These are phyloP conservation scores for Lumnitzera littorea DNA, from an alignment of 345 rosid genomes.

Conservation along the genomic window DNA sequence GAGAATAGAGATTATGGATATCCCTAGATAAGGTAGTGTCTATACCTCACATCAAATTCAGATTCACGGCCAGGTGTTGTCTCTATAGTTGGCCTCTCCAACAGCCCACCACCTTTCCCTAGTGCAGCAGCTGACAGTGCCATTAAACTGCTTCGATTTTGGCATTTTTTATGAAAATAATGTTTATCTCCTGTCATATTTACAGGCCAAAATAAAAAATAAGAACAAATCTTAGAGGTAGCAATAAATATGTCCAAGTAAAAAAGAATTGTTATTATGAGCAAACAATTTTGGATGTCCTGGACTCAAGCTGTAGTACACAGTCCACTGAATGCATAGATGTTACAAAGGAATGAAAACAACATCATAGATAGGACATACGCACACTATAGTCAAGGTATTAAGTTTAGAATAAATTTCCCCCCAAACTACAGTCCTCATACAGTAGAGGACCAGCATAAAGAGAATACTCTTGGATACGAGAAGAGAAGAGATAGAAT, in stretches of 20 bases:
- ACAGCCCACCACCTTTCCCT: constrained; percentile 22
- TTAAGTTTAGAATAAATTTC: too few relatives aligned
- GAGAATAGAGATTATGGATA: not conserved
- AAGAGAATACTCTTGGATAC: too few relatives aligned
- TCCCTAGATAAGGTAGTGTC: constrained; percentile 5
- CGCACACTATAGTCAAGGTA: too few relatives aligned
- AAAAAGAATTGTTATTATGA: too few relatives aligned
- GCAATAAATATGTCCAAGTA: not conserved
- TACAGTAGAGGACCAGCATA: too few relatives aligned
- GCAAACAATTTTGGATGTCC: too few relatives aligned
- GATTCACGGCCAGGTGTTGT: constrained; percentile 23
- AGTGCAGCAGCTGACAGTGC: constrained; percentile 14
- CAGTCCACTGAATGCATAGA: too few relatives aligned
- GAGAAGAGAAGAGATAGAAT: too few relatives aligned
- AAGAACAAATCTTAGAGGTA: not conserved
- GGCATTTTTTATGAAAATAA: constrained; percentile 12
- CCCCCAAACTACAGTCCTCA: too few relatives aligned
- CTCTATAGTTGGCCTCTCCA: constrained; percentile 25
- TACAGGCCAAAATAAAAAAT: not conserved
- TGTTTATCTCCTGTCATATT: constrained; percentile 13
- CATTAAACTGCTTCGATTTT: constrained; percentile 9
- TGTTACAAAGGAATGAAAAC: too few relatives aligned
- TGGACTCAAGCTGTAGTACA: too few relatives aligned
- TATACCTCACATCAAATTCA: constrained; percentile 20
- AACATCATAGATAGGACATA: too few relatives aligned